Conservation (phyloP, 2,329 filamentous ascomycete species). For the Atkinsonella texensis region DNA sequence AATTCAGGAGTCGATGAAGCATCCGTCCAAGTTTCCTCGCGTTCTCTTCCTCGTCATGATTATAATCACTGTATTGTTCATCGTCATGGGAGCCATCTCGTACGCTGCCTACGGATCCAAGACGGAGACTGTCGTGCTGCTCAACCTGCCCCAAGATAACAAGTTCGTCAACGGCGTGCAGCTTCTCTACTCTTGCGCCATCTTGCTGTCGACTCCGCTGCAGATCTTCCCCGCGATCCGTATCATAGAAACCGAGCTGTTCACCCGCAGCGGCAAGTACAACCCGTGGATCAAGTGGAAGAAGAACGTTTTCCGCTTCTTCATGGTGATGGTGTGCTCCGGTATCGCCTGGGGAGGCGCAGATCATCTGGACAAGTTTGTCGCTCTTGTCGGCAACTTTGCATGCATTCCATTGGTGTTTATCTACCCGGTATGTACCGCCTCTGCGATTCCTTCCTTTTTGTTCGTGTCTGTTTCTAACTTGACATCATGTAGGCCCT, state of each 20-base stretch:
- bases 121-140: conserved; percentile 90
- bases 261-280: conserved; percentile 90
- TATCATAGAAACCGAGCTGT: conserved; percentile 89
- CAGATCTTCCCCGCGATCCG: conserved; percentile 97
- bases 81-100: conserved; percentile 81
- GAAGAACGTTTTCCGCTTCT: conserved; percentile 95
- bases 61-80: conserved; percentile 83
- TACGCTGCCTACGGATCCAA: conserved; percentile 93
- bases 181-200: conserved; percentile 96
- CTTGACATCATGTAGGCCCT: conserved; percentile 51
- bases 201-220: conserved; percentile 83
- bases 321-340: conserved; percentile 78
- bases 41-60: conserved; percentile 89
- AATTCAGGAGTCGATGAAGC: conserved; percentile 93
- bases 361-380: conserved; percentile 92
- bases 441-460: not conserved
- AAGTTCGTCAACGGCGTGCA: conserved; percentile 93
- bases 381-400: conserved; percentile 91
- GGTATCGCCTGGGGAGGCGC: conserved; percentile 85
- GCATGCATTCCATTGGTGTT: conserved; percentile 95
- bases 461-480: not conserved
- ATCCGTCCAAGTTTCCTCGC: conserved; percentile 78
- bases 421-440: conserved; percentile 77
- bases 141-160: conserved; percentile 92
- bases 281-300: conserved; percentile 99